Conservation (phyloP, 83 land plant species). For the Thuja plicata region DNA sequence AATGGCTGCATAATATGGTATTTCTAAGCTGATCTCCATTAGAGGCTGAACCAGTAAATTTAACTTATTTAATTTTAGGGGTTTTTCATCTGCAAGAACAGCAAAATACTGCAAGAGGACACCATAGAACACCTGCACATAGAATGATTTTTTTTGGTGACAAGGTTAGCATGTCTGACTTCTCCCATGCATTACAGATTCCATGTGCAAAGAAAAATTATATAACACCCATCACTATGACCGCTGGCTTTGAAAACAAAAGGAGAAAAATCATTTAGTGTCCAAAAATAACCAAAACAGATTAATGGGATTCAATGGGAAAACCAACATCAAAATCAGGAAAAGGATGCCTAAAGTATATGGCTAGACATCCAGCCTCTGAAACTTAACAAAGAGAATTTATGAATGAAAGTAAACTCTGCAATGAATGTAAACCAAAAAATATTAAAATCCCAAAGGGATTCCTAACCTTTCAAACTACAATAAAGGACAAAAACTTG, state of each 20-base stretch:
- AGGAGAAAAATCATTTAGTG: not conserved
- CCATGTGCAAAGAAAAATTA: constrained; percentile 2
- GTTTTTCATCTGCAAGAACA: constrained; percentile 50
- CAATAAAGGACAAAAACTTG: not conserved
- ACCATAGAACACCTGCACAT: constrained; percentile 88
- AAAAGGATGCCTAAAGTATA: not conserved
- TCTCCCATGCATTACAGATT: constrained; percentile 1
- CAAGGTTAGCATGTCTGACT: not conserved
- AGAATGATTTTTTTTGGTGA: not conserved
- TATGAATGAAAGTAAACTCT: not conserved
- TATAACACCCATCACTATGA: not conserved
- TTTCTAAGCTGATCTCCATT: constrained; percentile 81
- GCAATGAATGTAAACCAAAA: not conserved
- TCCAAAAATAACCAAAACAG: not conserved
- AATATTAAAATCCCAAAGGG: not conserved
- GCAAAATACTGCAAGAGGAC: constrained; percentile 89
- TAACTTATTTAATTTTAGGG: constrained; percentile 49
- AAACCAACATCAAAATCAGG: not conserved
- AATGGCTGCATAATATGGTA: constrained; percentile 87
- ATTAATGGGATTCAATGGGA: not conserved
- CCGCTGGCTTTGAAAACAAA: not conserved
- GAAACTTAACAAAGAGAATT: not conserved
- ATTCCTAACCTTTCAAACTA: not conserved
- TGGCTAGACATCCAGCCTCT: not conserved
- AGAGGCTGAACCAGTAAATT: constrained; percentile 77